phyloP scores from a whole-genome alignment of 352 stramenopile genomes.

The Thalassiosira livingstoniorum region DNA sequence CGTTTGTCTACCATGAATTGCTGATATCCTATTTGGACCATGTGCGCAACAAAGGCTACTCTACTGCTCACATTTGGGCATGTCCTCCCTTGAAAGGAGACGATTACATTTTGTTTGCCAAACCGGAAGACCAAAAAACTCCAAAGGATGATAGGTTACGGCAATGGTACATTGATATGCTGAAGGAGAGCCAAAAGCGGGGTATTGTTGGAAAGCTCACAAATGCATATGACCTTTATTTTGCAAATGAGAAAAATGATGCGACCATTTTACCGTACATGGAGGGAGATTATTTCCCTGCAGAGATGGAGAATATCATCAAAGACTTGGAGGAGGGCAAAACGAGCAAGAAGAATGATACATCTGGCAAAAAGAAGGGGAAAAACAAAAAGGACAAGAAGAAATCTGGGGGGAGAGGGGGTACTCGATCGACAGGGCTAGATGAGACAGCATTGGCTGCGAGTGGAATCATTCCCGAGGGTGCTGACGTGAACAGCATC shows the following conservation, averaged over 20 bases:
- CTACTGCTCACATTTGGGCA: conserved; percentile 98
- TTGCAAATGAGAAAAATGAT: conserved; percentile 84
- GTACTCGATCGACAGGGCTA: conserved; percentile 81
- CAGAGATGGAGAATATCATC: conserved; percentile 98
- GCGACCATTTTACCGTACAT: conserved; percentile 96
- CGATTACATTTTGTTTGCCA: conserved; percentile 99
- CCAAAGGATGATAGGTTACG: conserved; percentile 97
- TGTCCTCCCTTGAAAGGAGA: conserved; percentile 99
- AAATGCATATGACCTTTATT: conserved; percentile 97
- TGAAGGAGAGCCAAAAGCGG: conserved; percentile 79
- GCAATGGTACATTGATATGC: conserved; percentile 88
- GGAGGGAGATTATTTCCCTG: conserved; percentile 98
- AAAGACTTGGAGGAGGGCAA: conserved; percentile 96
- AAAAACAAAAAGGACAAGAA: conserved; percentile 85
- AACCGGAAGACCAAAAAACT: conserved; percentile 98
- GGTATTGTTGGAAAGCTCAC: conserved; percentile 93
- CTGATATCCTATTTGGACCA: conserved; percentile 98
- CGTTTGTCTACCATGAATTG: conserved; percentile 99
- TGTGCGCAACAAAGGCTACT: conserved; percentile 95
- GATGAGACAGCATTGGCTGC: conserved; percentile 84
- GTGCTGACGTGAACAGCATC: conserved; percentile 77
- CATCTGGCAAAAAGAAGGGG: conserved; percentile 76
- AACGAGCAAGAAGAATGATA: conserved; percentile 74
- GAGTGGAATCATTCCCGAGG: conserved; percentile 78
- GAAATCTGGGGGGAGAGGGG: conserved; percentile 73